Base-by-base conservation (phyloP, 306 rosid species). In the Canavalia gladiata region DNA sequence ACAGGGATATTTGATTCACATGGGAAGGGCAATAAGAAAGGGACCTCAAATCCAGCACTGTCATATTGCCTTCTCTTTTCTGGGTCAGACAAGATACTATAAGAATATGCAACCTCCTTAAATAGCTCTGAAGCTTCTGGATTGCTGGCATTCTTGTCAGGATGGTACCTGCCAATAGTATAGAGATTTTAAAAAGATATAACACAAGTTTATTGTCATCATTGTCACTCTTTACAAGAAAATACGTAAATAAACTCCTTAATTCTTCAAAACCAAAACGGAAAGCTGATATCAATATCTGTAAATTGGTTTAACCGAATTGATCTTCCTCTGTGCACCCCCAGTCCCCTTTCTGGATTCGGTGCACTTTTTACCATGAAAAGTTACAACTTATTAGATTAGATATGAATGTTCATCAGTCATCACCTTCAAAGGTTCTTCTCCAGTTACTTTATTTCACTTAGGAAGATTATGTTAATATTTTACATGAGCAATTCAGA, bases 41-140 rank as follows among this genome's bases (percentile, higher is more conserved):
- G 67, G 43, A 96, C 99, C 99, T 96, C 98, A 77, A 93, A 96
- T 46, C 99, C 99, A 31, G 97, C 92, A 83, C 83, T 96, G 81
- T 96, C 99, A 77, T 90, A 96, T 80, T 93, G 98, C 87, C 94
- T 89, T 86, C 96, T 96, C 91, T 93, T 96, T 90, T 93, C 98
- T 30, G 98, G 97, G 83, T 96, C 99, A 8, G 99, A 93, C 85
- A 96, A 89, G 83, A 96, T 96, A 89, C 88, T 89, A 81, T 93
- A 96, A 52, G 99, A 93, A 87, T 85, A 93, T 68, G 98, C 96
- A 82, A 93, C 98, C 90, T 93, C 99, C 89, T 96, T 92, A 87
- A 96, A 96, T 80, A 88, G 87, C 47, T 96, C 99, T 0, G 99
- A 91, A 82, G 98, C 99, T 82, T 93, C 98, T 42, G 99, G 99